Evolutionary conservation across 1,284 basidiomycete genomes (phyloP), one percentile per base, ranked within the genome.

Genomic region (Sanghuangporus baumii): DNA sequence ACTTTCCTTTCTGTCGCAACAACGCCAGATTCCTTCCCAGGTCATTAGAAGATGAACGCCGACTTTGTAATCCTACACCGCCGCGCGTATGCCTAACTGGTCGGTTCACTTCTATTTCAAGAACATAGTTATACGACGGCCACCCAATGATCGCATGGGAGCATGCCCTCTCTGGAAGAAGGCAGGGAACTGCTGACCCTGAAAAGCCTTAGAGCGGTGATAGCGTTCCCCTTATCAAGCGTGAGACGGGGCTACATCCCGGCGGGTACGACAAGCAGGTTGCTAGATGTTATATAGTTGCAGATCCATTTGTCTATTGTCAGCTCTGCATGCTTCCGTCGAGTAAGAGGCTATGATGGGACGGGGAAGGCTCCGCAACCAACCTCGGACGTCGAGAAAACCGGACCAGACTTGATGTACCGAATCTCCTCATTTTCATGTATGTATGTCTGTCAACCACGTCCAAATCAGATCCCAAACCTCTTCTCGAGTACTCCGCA

Each of bases 381-480:
- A 88, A 89, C 88, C 64, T 91, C 81, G 37, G 94, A 81, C 23
- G 67, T 94, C 93, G 70, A 23, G 23, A 23, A 23, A 23, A 0
- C 93, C 93, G 84, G 86, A 7, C 93, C 94, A 0, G 82, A 80
- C 47, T 91, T 79, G 67, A 95, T 87, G 71, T 91, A 96, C 16
- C 93, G 81, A 68, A 94, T 94, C 75, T 95, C 93, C 73, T 95
- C 92, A 68, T 95, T 93, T 74, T 95, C 92, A 69, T 95, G 93
- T 76, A 69, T 95, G 93, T 76, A 95, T 94, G 92, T 70, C 89
- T 92, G 63, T 18, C 31, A 37, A 52, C 40, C 2, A 11, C 2
- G n/a, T 4, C n/a, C 23, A 43, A 7, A 40, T 36, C 7, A 40
- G 34, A n/a, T 56, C 50, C 37, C 50, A 3, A 46, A 16, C 36